Conservation (phyloP, 768 basidiomycete genomes). For the Panellus pusillus region DNA sequence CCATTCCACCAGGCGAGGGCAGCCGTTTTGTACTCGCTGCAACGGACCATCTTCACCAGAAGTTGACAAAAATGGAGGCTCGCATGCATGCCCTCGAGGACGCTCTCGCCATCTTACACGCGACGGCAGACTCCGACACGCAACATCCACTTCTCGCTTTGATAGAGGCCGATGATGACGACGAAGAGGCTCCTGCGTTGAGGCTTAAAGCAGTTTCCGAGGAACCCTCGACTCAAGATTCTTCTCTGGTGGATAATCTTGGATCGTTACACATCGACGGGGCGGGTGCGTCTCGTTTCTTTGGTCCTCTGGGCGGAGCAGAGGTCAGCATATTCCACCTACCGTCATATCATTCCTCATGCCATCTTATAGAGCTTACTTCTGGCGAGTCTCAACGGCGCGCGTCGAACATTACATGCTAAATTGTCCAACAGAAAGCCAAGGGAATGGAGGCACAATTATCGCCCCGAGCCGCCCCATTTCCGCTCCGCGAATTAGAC, state of each 20-base stretch:
- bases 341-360: not conserved
- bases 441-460: slow-evolving; percentile 26
- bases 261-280: slow-evolving; percentile 49
- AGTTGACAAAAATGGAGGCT: slow-evolving; percentile 45
- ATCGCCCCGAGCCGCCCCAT: slow-evolving; percentile 16
- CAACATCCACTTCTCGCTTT: slow-evolving; percentile 44
- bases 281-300: slow-evolving; percentile 42
- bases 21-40: slow-evolving; percentile 56
- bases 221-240: slow-evolving; percentile 21
- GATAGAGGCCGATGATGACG: slow-evolving; percentile 31
- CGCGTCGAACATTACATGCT: not conserved
- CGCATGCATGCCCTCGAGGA: slow-evolving; percentile 57
- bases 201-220: slow-evolving; percentile 28
- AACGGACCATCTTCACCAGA: slow-evolving; percentile 52
- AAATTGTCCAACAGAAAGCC: slow-evolving; percentile 22
- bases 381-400: slow-evolving; percentile 33
- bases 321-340: slow-evolving; percentile 37
- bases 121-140: slow-evolving; percentile 35
- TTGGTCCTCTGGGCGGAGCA: slow-evolving; percentile 48
- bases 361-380: slow-evolving; percentile 38
- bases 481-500: slow-evolving; percentile 38
- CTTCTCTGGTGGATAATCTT: slow-evolving; percentile 33
- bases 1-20: slow-evolving; percentile 55
- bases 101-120: slow-evolving; percentile 49
- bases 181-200: slow-evolving; percentile 25